Percentiles rank a stretch among this genome's conserved stretches.
These are phyloP conservation scores for Lactuca saligna DNA, from an alignment of 129 eudicot genomes.

Conservation along the genomic window DNA sequence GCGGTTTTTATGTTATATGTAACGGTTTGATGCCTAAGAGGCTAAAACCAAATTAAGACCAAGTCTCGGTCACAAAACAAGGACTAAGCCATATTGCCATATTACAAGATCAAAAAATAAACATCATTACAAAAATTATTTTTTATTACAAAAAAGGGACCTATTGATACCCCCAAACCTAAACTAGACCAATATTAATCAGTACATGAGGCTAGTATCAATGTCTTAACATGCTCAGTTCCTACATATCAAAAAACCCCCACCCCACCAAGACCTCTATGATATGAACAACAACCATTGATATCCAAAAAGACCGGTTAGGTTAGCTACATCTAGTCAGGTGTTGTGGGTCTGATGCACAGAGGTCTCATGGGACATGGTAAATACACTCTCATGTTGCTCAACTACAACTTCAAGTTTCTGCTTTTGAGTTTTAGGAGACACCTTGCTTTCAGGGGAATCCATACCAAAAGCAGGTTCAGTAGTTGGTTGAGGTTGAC, in stretches of 20 bases:
- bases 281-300: background rate
- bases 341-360: background rate
- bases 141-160: background rate
- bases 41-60: no score
- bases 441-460: conserved; percentile 33
- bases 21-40: no score
- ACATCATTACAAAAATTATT: background rate
- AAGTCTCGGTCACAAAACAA: no score
- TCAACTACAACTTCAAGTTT: conserved; percentile 36
- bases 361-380: conserved; percentile 5
- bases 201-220: background rate
- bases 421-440: conserved; percentile 16
- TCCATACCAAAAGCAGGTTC: conserved; percentile 40
- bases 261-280: background rate
- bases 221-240: background rate
- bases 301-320: background rate
- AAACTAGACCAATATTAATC: background rate
- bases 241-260: no score
- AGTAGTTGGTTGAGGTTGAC: conserved; percentile 41
- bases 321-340: conserved; percentile 29
- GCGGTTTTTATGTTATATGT: no score
- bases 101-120: no score
- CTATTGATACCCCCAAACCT: background rate
- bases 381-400: conserved; percentile 20
- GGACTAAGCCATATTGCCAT: no score